phyloP scores from a whole-genome alignment of 2,329 filamentous ascomycete genomes.

The Pyrenochaeta sp. region DNA sequence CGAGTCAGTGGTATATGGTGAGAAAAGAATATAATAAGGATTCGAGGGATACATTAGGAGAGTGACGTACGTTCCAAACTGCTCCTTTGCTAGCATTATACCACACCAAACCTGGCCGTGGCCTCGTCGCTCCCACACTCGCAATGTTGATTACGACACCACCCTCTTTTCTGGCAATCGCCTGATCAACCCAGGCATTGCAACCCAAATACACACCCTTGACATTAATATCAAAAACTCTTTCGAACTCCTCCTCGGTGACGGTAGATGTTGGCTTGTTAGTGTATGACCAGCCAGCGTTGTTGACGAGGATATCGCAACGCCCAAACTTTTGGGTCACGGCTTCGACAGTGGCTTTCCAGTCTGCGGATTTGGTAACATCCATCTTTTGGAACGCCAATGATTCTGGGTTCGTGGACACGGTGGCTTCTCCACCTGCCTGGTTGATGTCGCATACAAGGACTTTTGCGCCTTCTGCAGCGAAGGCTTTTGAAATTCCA shows the following conservation, averaged over 20 bases:
- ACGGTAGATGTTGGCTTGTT: constrained; percentile 67
- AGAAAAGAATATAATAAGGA: constrained; percentile 9
- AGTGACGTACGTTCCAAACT: constrained; percentile 62
- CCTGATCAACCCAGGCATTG: constrained; percentile 67
- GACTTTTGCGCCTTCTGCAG: constrained; percentile 67
- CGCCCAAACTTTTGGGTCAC: constrained; percentile 63
- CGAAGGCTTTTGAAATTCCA: constrained; percentile 67
- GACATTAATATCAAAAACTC: constrained; percentile 73
- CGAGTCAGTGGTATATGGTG: constrained; percentile 18
- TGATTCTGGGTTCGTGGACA: constrained; percentile 48
- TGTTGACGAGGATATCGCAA: constrained; percentile 69
- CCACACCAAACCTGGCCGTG: constrained; percentile 71
- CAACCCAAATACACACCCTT: constrained; percentile 71
- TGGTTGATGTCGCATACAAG: constrained; percentile 69
- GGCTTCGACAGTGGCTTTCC: constrained; percentile 62
- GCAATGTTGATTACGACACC: constrained; percentile 73
- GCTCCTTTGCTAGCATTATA: constrained; percentile 76
- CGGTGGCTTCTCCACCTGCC: constrained; percentile 61
- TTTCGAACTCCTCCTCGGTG: constrained; percentile 71
- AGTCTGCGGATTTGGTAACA: constrained; percentile 62
- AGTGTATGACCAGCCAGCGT: constrained; percentile 66
- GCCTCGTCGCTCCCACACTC: constrained; percentile 69
- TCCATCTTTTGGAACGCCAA: constrained; percentile 55
- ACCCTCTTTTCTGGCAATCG: constrained; percentile 64
- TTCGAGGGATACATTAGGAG: not conserved